Evolutionary conservation across 169 alveolate genomes (phyloP).

Genomic region (Plasmodium knowlesi): DNA sequence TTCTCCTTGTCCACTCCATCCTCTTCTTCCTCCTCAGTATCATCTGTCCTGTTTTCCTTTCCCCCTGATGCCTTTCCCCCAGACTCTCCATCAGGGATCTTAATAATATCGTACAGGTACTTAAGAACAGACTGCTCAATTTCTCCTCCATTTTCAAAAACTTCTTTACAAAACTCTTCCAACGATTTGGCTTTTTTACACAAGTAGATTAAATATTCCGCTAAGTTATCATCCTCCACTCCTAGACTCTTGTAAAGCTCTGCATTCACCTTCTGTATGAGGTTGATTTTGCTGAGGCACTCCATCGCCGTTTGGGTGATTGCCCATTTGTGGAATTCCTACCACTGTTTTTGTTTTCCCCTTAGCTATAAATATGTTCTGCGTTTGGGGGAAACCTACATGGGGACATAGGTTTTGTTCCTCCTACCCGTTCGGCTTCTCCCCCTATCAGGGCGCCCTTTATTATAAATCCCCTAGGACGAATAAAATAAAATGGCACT

Average conservation of each 20-base stretch:
- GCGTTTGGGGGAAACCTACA: background rate
- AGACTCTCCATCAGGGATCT: background rate
- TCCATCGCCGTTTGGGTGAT: slow-evolving; percentile 5
- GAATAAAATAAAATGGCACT: background rate
- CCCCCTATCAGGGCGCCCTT: background rate
- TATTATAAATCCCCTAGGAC: background rate
- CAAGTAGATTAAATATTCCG: slow-evolving; percentile 42
- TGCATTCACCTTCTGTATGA: slow-evolving; percentile 44
- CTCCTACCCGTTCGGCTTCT: background rate
- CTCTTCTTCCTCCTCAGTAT: background rate
- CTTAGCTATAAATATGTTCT: too few species aligned
- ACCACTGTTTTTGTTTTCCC: background rate
- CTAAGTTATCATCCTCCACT: slow-evolving; percentile 45
- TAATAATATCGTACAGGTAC: slow-evolving; percentile 31
- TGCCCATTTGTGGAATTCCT: background rate
- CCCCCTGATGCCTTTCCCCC: background rate
- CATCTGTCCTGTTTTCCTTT: background rate
- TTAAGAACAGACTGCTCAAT: slow-evolving; percentile 51
- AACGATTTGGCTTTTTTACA: slow-evolving; percentile 42
- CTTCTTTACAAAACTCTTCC: slow-evolving; percentile 63
- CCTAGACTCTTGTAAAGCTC: slow-evolving; percentile 31
- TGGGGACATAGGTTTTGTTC: background rate
- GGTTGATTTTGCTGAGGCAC: slow-evolving; percentile 38
- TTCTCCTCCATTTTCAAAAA: slow-evolving; percentile 69
- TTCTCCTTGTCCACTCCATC: background rate